phyloP scores from a whole-genome alignment of 805 yeast species.

The Starmerella potacharoeniae region DNA sequence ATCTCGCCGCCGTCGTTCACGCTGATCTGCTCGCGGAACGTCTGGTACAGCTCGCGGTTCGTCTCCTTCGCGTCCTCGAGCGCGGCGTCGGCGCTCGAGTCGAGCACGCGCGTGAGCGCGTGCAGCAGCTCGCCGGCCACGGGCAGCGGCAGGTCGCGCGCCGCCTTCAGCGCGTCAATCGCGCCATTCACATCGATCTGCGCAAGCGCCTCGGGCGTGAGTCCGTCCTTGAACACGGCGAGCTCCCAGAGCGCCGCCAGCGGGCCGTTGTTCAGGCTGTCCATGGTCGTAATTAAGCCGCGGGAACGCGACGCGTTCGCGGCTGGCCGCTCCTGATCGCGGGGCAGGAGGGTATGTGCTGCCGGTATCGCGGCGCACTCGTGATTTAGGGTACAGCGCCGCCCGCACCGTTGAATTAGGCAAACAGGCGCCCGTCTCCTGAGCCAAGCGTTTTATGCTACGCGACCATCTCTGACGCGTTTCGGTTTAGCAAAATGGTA shows the following conservation, averaged over 20 bases:
- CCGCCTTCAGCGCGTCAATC: not conserved
- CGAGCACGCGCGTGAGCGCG: not conserved
- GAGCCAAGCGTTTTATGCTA: not conserved
- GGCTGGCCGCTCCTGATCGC: not conserved
- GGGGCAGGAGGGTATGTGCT: too few species aligned
- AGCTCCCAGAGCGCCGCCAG: not conserved
- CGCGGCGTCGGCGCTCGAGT: not conserved
- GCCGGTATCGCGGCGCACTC: too few species aligned
- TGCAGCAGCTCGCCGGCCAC: not conserved
- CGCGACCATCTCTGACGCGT: too few species aligned
- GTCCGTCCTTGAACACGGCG: not conserved
- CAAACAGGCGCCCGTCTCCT: too few species aligned
- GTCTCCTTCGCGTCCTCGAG: slow-evolving; percentile 1
- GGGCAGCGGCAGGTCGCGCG: not conserved
- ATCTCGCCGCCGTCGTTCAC: slow-evolving; percentile 1
- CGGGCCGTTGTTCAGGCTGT: not conserved
- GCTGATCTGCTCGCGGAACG: not conserved
- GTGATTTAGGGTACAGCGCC: too few species aligned
- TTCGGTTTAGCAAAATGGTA: too few species aligned
- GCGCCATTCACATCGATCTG: not conserved
- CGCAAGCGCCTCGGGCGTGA: not conserved
- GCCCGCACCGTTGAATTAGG: too few species aligned
- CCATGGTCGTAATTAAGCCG: not conserved
- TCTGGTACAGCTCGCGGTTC: not conserved
- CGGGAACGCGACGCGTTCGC: not conserved